Conservation (phyloP, 164 flowering plant genomes). For the Liriodendron chinense region DNA sequence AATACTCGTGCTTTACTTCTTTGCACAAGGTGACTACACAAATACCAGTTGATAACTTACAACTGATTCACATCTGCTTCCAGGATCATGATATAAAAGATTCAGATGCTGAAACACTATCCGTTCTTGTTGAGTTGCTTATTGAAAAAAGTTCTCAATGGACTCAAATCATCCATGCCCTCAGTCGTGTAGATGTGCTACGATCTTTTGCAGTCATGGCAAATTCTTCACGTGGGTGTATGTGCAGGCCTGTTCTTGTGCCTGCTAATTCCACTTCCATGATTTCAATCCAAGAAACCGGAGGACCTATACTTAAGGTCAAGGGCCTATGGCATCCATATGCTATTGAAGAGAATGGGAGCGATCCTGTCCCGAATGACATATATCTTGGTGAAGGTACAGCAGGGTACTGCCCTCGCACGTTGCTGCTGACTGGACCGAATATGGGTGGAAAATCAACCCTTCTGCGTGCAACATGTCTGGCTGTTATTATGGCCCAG, state of each 20-base stretch:
- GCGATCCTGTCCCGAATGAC: constrained; percentile 74
- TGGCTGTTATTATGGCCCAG: constrained; percentile 89
- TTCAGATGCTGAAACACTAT: constrained; percentile 71
- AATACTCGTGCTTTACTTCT: background rate
- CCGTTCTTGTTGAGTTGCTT: constrained; percentile 75
- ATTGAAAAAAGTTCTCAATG: constrained; percentile 59
- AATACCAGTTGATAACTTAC: background rate
- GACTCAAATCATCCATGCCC: constrained; percentile 71
- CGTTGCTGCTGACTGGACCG: constrained; percentile 90
- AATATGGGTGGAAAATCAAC: constrained; percentile 99
- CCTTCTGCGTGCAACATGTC: constrained; percentile 88
- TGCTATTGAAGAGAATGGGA: constrained; percentile 68
- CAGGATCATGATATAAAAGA: constrained; percentile 76
- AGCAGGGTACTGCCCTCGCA: constrained; percentile 46
- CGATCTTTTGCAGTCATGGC: constrained; percentile 79
- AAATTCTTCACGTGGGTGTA: constrained; percentile 52
- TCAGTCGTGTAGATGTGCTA: constrained; percentile 74
- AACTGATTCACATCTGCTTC: constrained; percentile 16
- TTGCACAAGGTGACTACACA: background rate
- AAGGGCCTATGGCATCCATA: constrained; percentile 96
- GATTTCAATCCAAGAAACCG: constrained; percentile 23
- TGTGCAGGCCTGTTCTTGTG: constrained; percentile 71
- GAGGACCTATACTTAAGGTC: constrained; percentile 56
- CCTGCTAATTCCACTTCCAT: constrained; percentile 29
- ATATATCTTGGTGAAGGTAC: constrained; percentile 67